Evolutionary conservation across 257 asterid genomes (phyloP), one percentile per base, ranked within the genome.

Genomic region (Ehretia macrophylla): DNA sequence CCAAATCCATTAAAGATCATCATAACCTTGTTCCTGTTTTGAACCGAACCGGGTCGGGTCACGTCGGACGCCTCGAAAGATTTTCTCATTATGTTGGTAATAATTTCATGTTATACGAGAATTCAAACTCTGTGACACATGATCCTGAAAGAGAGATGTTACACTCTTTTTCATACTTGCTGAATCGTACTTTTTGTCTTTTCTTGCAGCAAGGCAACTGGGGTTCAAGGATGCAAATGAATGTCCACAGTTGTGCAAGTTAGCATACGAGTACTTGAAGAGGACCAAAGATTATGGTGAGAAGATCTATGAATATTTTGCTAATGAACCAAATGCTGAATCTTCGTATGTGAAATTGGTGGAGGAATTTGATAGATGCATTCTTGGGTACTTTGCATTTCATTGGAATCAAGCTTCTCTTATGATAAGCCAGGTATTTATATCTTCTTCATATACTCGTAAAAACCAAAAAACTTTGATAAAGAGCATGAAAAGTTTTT

Each of bases 281-380:
- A 79, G 71, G 68, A 67, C 92, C 6, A 63, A 72, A 35, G 94
- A 85, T 0, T 81, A 71, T 19, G 88, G 85, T 18, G 82, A 73
- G 21, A 82, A 71, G 65, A 78, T 91, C 4, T 88, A 70, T 51
- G 96, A 79, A 58, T 88, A 88, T 65, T 77, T 88, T 54, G 74
- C 80, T 0, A 63, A 52, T 39, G 76, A 79, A 52, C 21, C 71
- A 62, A 62, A 75, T 67, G 80, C 83, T 23, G 88, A 73, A 47
- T 69, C 69, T 62, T 68, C 88, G 68, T 85, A 68, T 66, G 88
- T 85, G 14, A 84, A 85, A 60, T 68, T 91, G 62, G 83, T 82
- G 17, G 82, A 88, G 60, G 96, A 91, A 64, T 72, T 91, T 17
- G 98, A 91, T 74, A 85, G 95, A 68, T 91, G 95, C 75, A 80